A percentile compares a stretch with the other conserved stretches of the same genome.
These are phyloP conservation scores for Cyberlindnera meyerae DNA, from an alignment of 805 yeast genomes.

Conservation along the genomic window DNA sequence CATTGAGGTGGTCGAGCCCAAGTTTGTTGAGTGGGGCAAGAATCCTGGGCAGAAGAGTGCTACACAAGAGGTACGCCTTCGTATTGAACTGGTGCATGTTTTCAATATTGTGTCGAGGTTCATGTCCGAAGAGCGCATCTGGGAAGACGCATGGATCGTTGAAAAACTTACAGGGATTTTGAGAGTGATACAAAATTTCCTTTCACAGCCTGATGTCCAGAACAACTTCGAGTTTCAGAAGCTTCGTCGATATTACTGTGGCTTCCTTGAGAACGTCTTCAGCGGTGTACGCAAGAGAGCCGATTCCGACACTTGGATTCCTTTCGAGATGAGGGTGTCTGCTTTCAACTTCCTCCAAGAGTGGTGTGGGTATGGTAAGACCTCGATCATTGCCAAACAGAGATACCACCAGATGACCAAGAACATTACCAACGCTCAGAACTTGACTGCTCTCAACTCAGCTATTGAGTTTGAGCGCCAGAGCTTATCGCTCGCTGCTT, in stretches of 20 bases:
- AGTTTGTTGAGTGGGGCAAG: constrained; percentile 52
- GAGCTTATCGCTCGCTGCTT: constrained; percentile 62
- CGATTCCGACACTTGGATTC: constrained; percentile 55
- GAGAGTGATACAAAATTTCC: constrained; percentile 55
- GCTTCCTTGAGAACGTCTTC: constrained; percentile 71
- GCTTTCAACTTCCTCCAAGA: constrained; percentile 80
- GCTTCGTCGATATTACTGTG: constrained; percentile 78
- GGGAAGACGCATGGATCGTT: constrained; percentile 65
- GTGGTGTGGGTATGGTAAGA: constrained; percentile 91
- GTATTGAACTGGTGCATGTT: constrained; percentile 77
- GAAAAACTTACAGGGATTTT: constrained; percentile 57
- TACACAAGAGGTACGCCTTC: constrained; percentile 39
- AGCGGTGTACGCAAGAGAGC: constrained; percentile 42
- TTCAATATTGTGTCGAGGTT: constrained; percentile 66
- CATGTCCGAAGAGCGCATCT: constrained; percentile 43
- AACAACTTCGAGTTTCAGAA: constrained; percentile 66
- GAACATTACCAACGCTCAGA: constrained; percentile 33
- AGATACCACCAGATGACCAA: constrained; percentile 57
- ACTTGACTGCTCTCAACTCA: constrained; percentile 51
- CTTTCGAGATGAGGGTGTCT: constrained; percentile 79
- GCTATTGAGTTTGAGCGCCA: constrained; percentile 76
- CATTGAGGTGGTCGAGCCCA: constrained; percentile 66
- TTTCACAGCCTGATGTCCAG: constrained; percentile 56
- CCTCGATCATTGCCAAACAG: constrained; percentile 53
- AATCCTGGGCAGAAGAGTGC: constrained; percentile 33